Evolutionary conservation across 495 filamentous ascomycete genomes (phyloP).

Genomic region (Alectoria sarmentosa): DNA sequence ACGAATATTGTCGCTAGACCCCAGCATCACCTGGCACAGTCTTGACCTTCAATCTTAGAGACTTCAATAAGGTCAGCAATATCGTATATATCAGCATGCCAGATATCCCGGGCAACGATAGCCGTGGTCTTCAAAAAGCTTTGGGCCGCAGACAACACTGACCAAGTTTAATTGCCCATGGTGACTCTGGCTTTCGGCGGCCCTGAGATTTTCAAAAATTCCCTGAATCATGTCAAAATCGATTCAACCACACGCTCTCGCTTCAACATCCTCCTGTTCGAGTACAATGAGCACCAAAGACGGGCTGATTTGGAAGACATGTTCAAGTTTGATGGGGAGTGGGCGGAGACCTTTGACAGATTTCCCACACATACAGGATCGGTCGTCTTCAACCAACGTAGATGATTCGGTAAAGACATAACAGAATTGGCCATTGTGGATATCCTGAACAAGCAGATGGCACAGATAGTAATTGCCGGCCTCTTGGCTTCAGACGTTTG

Average conservation of each 20-base stretch:
- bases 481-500: neutral
- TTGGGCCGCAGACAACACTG: too few relatives aligned
- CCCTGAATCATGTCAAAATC: neutral
- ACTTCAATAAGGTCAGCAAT: neutral
- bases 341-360: too few relatives aligned
- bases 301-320: too few relatives aligned
- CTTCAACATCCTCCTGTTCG: too few relatives aligned
- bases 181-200: neutral
- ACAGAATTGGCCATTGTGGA: neutral
- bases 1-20: too few relatives aligned
- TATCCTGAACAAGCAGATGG: neutral
- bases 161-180: too few relatives aligned
- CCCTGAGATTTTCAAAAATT: neutral
- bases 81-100: neutral
- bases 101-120: neutral
- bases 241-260: neutral
- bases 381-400: neutral
- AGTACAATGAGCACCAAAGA: too few relatives aligned
- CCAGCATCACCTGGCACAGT: too few relatives aligned
- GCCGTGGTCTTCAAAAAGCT: neutral
- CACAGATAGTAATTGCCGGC: neutral
- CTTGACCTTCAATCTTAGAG: neutral
- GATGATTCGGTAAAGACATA: neutral
- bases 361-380: too few relatives aligned
- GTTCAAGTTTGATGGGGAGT: too few relatives aligned